Evolutionary conservation across 2,329 filamentous ascomycete genomes (phyloP).

Genomic region (Eutypella sp.): DNA sequence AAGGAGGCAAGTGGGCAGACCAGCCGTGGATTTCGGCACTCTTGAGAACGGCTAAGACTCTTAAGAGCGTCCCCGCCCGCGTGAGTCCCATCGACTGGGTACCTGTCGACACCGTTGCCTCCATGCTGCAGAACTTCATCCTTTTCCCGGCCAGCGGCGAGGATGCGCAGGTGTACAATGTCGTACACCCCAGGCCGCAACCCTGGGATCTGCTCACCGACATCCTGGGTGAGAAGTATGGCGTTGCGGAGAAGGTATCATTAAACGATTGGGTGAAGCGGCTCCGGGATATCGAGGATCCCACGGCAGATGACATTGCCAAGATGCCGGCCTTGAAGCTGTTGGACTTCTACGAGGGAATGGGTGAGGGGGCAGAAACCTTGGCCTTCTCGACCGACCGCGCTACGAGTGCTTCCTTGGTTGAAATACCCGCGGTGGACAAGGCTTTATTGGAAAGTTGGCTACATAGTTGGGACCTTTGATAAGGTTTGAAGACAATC

Average conservation of each 20-base stretch:
- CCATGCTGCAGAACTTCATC: slow-evolving; percentile 8
- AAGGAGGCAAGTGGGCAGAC: slow-evolving; percentile 10
- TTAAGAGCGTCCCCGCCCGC: slow-evolving; percentile 6
- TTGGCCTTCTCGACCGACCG: slow-evolving; percentile 1
- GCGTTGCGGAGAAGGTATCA: slow-evolving; percentile 3
- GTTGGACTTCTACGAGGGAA: slow-evolving; percentile 8
- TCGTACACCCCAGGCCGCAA: slow-evolving; percentile 2
- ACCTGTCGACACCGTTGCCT: slow-evolving; percentile 11
- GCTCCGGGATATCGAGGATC: slow-evolving; percentile 5
- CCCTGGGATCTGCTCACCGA: slow-evolving; percentile 10
- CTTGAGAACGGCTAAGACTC: slow-evolving; percentile 10
- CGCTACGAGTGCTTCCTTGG: background rate
- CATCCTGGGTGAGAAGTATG: slow-evolving; percentile 1
- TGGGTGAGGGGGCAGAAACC: slow-evolving; percentile 1
- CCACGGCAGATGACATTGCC: slow-evolving; percentile 5
- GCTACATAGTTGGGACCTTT: slow-evolving; percentile 3
- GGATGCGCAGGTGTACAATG: slow-evolving; percentile 5
- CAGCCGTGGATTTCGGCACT: slow-evolving; percentile 20
- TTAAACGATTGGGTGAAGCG: slow-evolving; percentile 8
- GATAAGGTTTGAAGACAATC: too few relatives aligned
- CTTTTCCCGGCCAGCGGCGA: background rate
- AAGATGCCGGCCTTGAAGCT: slow-evolving; percentile 11
- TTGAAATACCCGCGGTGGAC: slow-evolving; percentile 2
- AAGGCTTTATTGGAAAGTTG: slow-evolving; percentile 2
- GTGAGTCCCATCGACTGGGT: slow-evolving; percentile 14